A percentile compares a stretch with the other conserved stretches of the same genome.
Evolutionary conservation across 225 moss, liverwort and hornwort species (phyloP).

Genomic region (Takakia lepidozioides): DNA sequence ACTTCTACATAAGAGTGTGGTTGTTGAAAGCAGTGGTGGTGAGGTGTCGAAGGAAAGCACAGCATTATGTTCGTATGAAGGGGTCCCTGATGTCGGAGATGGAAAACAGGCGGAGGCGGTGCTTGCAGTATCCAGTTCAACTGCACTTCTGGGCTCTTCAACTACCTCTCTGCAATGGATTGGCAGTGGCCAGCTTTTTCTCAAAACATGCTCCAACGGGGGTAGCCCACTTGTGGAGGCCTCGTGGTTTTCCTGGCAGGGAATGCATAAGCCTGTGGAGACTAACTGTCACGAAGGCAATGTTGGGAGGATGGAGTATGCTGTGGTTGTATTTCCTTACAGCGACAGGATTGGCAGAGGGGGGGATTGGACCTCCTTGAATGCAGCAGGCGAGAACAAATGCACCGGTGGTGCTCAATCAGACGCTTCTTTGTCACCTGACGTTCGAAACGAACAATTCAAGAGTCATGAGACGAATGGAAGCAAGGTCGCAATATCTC

Average conservation of each 20-base stretch:
- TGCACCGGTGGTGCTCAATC: too few species aligned
- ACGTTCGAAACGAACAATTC: slow-evolving; percentile 15
- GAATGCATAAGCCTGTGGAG: slow-evolving; percentile 54
- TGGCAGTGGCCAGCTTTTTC: slow-evolving; percentile 81
- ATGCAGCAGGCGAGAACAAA: slow-evolving; percentile 30
- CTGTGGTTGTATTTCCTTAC: slow-evolving; percentile 89
- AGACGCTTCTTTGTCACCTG: slow-evolving; percentile 14
- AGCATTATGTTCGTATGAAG: slow-evolving; percentile 4
- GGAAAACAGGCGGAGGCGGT: slow-evolving; percentile 21
- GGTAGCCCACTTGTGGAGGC: slow-evolving; percentile 52
- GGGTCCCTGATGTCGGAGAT: slow-evolving; percentile 14
- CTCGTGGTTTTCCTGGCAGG: slow-evolving; percentile 93
- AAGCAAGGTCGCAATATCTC: slow-evolving; percentile 28
- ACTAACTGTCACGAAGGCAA: slow-evolving; percentile 38
- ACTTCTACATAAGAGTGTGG: slow-evolving; percentile 10
- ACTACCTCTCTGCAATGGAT: slow-evolving; percentile 82
- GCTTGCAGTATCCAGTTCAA: slow-evolving; percentile 29
- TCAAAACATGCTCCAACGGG: slow-evolving; percentile 46
- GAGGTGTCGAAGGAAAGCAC: slow-evolving; percentile 15
- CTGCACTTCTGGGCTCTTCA: slow-evolving; percentile 14
- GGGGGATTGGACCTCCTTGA: slow-evolving; percentile 69
- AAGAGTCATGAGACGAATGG: slow-evolving; percentile 14
- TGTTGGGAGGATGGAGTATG: slow-evolving; percentile 65
- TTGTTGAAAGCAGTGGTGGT: slow-evolving; percentile 8
- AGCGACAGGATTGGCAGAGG: slow-evolving; percentile 96